phyloP scores from a whole-genome alignment of 2,329 filamentous ascomycete genomes.

The Curvularia sp. region DNA sequence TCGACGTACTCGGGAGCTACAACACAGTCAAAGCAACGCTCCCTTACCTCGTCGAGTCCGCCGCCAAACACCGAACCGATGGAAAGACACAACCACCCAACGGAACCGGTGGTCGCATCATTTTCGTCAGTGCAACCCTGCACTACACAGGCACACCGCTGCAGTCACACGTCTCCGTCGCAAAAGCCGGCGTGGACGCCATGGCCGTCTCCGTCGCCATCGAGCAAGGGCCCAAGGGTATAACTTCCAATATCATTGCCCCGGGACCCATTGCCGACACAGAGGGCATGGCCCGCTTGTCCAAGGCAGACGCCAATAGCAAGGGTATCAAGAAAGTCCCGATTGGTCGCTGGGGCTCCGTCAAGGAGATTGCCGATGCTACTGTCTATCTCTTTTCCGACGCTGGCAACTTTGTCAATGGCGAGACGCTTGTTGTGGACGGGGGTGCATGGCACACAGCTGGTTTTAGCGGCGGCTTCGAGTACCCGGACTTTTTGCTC shows the following conservation, averaged over 20 bases:
- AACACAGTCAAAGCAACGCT: conserved; percentile 94
- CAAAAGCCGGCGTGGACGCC: conserved; percentile 90
- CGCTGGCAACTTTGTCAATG: conserved; percentile 84
- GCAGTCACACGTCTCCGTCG: conserved; percentile 88
- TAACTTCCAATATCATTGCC: conserved; percentile 87
- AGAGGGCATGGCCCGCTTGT: conserved; percentile 64
- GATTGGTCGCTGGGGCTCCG: conserved; percentile 75
- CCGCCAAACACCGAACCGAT: conserved; percentile 66
- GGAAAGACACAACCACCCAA: conserved; percentile 56
- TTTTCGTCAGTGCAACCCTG: conserved; percentile 89
- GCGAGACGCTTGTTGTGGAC: conserved; percentile 74
- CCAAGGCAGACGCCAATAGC: conserved; percentile 43
- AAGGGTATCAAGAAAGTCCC: conserved; percentile 62
- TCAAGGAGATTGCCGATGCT: conserved; percentile 90
- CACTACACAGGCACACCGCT: conserved; percentile 87
- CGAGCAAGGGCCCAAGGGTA: conserved; percentile 86
- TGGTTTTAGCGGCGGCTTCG: conserved; percentile 50
- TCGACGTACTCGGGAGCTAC: conserved; percentile 91
- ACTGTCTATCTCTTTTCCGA: conserved; percentile 90
- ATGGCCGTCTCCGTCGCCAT: conserved; percentile 80
- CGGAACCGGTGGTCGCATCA: conserved; percentile 78
- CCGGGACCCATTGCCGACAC: conserved; percentile 87
- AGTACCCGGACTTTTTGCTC: conserved; percentile 67
- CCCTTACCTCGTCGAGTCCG: conserved; percentile 79
- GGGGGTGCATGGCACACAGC: conserved; percentile 60